These are phyloP conservation scores for Neoboletus brunneissimus DNA, from an alignment of 768 basidiomycete genomes.

Conservation along the genomic window DNA sequence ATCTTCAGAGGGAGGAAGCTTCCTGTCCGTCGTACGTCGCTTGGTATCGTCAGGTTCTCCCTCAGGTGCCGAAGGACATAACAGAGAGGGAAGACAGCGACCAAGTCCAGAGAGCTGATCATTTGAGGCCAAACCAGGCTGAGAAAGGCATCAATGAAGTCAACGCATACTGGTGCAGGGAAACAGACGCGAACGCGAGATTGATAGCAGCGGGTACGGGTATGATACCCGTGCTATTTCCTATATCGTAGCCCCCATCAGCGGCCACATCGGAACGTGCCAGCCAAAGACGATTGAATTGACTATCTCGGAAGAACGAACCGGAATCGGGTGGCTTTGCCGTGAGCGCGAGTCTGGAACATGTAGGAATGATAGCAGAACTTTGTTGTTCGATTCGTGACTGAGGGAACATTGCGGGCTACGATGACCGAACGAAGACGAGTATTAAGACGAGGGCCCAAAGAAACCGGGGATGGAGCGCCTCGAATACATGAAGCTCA, in stretches of 20 bases:
- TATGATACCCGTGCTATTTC: too few species aligned
- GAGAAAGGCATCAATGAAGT: conserved; percentile 63
- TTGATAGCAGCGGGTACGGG: too few species aligned
- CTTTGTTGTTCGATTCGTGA: too few species aligned
- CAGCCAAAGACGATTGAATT: not conserved
- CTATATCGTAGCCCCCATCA: not conserved
- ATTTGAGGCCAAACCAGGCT: conserved; percentile 60
- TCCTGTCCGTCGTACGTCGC: conserved; percentile 34
- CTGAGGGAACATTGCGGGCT: not conserved
- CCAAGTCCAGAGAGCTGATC: conserved; percentile 63
- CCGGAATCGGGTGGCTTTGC: too few species aligned
- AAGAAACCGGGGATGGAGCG: too few species aligned
- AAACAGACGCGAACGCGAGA: conserved; percentile 32
- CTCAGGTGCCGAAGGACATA: conserved; percentile 65
- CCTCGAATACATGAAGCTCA: too few species aligned
- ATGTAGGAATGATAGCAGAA: not conserved
- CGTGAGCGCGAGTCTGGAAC: not conserved
- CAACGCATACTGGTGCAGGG: conserved; percentile 51
- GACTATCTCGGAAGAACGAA: not conserved
- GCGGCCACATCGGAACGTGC: not conserved
- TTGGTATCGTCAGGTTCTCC: conserved; percentile 50
- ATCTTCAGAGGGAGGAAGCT: conserved; percentile 38
- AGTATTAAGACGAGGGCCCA: not conserved
- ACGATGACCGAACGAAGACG: not conserved
- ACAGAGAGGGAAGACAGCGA: conserved; percentile 68